Evolutionary conservation across 257 asterid species (phyloP).

Genomic region (Przewalskia tangutica): DNA sequence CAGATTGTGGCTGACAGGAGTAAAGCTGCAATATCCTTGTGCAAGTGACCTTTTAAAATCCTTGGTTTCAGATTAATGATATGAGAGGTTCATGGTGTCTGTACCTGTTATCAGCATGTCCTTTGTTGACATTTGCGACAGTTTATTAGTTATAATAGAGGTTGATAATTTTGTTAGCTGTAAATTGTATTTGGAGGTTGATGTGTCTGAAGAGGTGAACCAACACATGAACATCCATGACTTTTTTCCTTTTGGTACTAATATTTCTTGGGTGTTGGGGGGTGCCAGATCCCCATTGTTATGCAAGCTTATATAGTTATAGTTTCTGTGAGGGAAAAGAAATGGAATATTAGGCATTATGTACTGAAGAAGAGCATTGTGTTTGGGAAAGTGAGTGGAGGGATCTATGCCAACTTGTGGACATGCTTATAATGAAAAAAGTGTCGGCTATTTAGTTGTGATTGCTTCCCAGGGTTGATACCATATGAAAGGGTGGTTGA

Average conservation of each 20-base stretch:
- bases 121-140: neutral
- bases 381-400: neutral
- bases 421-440: neutral
- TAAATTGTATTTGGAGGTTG: conserved; percentile 4
- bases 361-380: neutral
- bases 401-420: neutral
- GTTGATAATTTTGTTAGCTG: conserved; percentile 7
- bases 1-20: neutral
- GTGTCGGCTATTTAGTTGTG: neutral
- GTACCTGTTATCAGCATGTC: neutral
- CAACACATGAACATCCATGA: neutral
- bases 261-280: neutral
- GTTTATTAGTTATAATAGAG: neutral
- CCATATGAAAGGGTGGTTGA: neutral
- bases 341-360: neutral
- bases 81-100: neutral
- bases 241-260: neutral
- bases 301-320: neutral
- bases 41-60: too few species aligned
- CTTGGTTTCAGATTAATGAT: too few species aligned
- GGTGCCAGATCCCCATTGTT: neutral
- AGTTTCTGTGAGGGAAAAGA: neutral
- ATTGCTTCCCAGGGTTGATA: neutral
- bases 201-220: neutral
- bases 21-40: neutral